Conservation (phyloP, 176 grass and related monocot species). For the Musa beccarii region DNA sequence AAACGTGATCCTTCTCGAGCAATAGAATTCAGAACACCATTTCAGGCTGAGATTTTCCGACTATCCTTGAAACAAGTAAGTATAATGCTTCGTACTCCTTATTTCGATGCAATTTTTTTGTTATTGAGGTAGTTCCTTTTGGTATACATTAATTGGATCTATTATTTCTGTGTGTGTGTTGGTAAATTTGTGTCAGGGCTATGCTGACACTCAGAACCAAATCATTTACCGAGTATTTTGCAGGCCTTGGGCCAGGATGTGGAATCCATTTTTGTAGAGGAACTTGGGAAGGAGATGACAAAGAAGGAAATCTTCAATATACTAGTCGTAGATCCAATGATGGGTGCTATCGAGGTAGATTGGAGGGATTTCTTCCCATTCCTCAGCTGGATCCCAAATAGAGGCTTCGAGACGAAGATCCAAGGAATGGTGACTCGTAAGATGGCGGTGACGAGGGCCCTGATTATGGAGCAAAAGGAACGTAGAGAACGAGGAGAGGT, state of each 20-base stretch:
- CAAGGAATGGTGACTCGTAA: conserved; percentile 28
- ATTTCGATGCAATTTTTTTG: background rate
- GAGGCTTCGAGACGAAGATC: conserved; percentile 50
- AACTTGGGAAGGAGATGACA: conserved; percentile 49
- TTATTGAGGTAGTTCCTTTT: background rate
- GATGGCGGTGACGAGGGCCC: conserved; percentile 39
- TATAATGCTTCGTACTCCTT: background rate
- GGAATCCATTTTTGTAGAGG: conserved; percentile 50
- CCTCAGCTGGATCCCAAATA: conserved; percentile 79
- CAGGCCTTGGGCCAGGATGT: conserved; percentile 63
- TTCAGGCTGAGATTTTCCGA: conserved; percentile 54
- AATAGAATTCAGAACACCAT: conserved; percentile 57
- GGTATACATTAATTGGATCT: background rate
- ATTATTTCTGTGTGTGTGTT: too few relatives aligned
- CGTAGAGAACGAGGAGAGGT: conserved; percentile 60
- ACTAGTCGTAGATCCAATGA: conserved; percentile 64
- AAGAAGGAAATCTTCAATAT: conserved; percentile 48
- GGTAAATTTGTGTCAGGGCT: background rate
- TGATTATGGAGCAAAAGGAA: conserved; percentile 55
- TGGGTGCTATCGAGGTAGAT: conserved; percentile 71
- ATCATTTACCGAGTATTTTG: background rate
- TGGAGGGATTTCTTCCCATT: conserved; percentile 99
- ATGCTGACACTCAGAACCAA: background rate
- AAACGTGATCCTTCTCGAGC: conserved; percentile 34
- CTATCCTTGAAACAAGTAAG: conserved; percentile 63